Percentiles rank a stretch among this genome's conserved stretches.
Evolutionary conservation across 176 grass and related monocot genomes (phyloP).

Genomic region (Cymbopogon citratus): DNA sequence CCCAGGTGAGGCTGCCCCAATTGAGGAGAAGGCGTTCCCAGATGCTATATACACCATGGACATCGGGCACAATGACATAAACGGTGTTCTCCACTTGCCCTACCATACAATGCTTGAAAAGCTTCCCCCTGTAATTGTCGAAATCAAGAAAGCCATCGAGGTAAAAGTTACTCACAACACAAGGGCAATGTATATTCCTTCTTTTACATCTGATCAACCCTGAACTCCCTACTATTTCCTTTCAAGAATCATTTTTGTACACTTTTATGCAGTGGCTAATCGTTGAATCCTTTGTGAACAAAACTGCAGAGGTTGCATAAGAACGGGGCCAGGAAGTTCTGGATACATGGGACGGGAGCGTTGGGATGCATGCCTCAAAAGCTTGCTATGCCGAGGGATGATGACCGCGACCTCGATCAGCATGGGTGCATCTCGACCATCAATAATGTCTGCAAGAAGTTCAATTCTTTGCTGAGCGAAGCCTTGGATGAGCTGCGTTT

Average conservation of each 20-base stretch:
- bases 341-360: slow-evolving; percentile 67
- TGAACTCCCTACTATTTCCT: neutral
- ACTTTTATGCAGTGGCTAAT: too few relatives aligned
- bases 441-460: slow-evolving; percentile 65
- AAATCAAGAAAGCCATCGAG: slow-evolving; percentile 66
- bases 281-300: too few relatives aligned
- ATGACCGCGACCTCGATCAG: slow-evolving; percentile 39
- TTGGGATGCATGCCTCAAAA: slow-evolving; percentile 83
- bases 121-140: slow-evolving; percentile 48
- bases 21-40: slow-evolving; percentile 39
- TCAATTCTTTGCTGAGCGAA: slow-evolving; percentile 52
- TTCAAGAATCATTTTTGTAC: too few relatives aligned
- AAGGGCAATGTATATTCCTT: neutral
- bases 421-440: slow-evolving; percentile 48
- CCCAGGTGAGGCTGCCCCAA: slow-evolving; percentile 32
- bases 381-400: slow-evolving; percentile 44
- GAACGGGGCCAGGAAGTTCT: slow-evolving; percentile 63
- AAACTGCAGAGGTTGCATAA: slow-evolving; percentile 64
- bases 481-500: slow-evolving; percentile 45
- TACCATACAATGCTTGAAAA: slow-evolving; percentile 45
- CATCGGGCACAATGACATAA: slow-evolving; percentile 88
- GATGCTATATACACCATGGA: slow-evolving; percentile 74
- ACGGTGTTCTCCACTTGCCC: slow-evolving; percentile 39
- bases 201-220: neutral
- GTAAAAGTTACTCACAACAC: slow-evolving; percentile 22